These are phyloP conservation scores for Amoebophrya sp. DNA, from an alignment of 169 alveolate species.

Conservation along the genomic window DNA sequence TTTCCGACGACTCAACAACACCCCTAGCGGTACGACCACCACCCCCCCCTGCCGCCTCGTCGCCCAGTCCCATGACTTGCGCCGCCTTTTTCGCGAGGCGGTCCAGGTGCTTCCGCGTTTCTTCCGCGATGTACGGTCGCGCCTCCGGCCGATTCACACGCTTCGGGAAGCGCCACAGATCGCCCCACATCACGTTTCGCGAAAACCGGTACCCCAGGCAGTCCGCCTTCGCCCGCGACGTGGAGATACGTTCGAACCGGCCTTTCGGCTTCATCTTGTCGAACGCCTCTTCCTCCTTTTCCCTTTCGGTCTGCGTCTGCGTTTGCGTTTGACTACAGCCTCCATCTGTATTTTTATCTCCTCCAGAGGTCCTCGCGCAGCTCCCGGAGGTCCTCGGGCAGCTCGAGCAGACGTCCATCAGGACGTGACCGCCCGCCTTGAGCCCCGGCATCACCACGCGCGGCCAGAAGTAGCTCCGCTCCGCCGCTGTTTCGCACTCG, in stretches of 20 bases:
- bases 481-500: constrained; percentile 42
- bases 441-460: constrained; percentile 59
- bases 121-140: constrained; percentile 51
- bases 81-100: constrained; percentile 37
- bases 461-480: constrained; percentile 71
- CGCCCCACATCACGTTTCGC: constrained; percentile 72
- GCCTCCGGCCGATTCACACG: constrained; percentile 62
- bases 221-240: constrained; percentile 17
- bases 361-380: background rate
- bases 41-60: constrained; percentile 70
- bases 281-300: background rate
- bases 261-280: constrained; percentile 25
- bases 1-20: background rate
- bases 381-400: constrained; percentile 48
- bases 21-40: background rate
- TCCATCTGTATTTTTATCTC: background rate
- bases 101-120: constrained; percentile 39
- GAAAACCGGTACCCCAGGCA: constrained; percentile 41
- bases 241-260: constrained; percentile 34
- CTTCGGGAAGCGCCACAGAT: constrained; percentile 67
- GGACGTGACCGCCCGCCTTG: constrained; percentile 58
- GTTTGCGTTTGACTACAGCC: constrained; percentile 22
- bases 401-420: constrained; percentile 57
- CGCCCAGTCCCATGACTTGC: constrained; percentile 23
- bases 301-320: background rate